Conservation (phyloP, 805 yeast species). For the Saturnispora quitensis region DNA sequence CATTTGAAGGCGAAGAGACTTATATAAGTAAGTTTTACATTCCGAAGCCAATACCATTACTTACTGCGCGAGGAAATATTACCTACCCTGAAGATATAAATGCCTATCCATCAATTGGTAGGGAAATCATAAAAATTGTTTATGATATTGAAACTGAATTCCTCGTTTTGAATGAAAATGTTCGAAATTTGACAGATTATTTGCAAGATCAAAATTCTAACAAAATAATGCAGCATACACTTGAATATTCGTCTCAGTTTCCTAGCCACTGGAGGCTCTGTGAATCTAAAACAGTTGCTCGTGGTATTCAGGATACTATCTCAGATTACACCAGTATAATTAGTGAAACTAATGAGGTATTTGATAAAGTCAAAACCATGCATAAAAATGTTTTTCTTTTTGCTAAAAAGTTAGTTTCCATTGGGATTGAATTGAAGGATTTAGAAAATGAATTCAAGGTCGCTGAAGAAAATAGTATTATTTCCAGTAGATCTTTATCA, state of each 20-base stretch:
- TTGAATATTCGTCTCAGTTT: slow-evolving; percentile 15
- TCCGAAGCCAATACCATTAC: slow-evolving; percentile 20
- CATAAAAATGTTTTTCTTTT: slow-evolving; percentile 6
- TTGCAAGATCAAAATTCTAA: slow-evolving; percentile 19
- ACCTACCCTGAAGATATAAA: slow-evolving; percentile 17
- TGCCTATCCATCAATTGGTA: slow-evolving; percentile 12
- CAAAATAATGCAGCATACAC: slow-evolving; percentile 16
- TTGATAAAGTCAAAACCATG: neutral
- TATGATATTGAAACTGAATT: slow-evolving; percentile 27
- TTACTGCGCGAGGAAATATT: slow-evolving; percentile 16
- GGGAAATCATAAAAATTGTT: slow-evolving; percentile 22
- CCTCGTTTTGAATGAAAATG: slow-evolving; percentile 18
- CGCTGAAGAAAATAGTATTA: neutral
- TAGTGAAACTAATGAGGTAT: neutral
- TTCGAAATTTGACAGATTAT: slow-evolving; percentile 15
- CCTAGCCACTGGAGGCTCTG: slow-evolving; percentile 25
- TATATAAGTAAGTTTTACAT: slow-evolving; percentile 16
- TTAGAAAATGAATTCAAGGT: neutral
- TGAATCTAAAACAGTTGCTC: slow-evolving; percentile 19
- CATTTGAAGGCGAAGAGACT: slow-evolving; percentile 22
- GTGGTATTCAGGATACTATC: slow-evolving; percentile 7
- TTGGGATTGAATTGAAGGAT: slow-evolving; percentile 9
- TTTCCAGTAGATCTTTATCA: slow-evolving; percentile 13
- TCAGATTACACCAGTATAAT: neutral
- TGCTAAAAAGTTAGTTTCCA: slow-evolving; percentile 9